Conservation (phyloP, 495 filamentous ascomycete genomes). For the Copromyces sp. region DNA sequence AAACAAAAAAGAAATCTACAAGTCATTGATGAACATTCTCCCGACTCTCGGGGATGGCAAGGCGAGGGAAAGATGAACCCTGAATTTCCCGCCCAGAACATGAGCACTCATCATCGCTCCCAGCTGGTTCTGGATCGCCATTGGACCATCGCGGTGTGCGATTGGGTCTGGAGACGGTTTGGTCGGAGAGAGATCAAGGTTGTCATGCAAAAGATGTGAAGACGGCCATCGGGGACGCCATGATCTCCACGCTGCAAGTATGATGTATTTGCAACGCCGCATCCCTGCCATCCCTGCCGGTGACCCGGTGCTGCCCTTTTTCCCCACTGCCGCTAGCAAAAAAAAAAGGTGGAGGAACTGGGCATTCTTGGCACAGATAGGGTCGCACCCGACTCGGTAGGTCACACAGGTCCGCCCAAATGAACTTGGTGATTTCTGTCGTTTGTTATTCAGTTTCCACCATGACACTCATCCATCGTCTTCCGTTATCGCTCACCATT, state of each 20-base stretch:
- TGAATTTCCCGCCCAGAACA: background rate
- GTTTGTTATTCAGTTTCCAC: background rate
- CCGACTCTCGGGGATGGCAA: background rate
- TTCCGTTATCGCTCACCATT: background rate
- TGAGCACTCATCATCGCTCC: background rate
- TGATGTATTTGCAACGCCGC: slow-evolving; percentile 18
- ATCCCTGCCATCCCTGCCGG: slow-evolving; percentile 8
- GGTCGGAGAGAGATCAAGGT: background rate
- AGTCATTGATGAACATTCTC: background rate
- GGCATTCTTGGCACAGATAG: background rate
- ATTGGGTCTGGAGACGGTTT: background rate
- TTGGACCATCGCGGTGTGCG: background rate
- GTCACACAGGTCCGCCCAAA: background rate
- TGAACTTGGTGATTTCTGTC: background rate
- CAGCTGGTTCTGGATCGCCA: background rate
- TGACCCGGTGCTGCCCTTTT: background rate
- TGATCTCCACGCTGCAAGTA: slow-evolving; percentile 8
- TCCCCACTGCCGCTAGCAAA: background rate
- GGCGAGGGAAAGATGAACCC: background rate
- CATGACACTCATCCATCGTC: background rate
- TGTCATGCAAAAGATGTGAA: background rate
- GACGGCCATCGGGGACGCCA: background rate
- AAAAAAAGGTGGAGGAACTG: background rate
- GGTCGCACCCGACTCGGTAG: background rate
- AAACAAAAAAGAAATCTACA: background rate